phyloP scores from a whole-genome alignment of 768 basidiomycete genomes.

The Termitomyces sp. region DNA sequence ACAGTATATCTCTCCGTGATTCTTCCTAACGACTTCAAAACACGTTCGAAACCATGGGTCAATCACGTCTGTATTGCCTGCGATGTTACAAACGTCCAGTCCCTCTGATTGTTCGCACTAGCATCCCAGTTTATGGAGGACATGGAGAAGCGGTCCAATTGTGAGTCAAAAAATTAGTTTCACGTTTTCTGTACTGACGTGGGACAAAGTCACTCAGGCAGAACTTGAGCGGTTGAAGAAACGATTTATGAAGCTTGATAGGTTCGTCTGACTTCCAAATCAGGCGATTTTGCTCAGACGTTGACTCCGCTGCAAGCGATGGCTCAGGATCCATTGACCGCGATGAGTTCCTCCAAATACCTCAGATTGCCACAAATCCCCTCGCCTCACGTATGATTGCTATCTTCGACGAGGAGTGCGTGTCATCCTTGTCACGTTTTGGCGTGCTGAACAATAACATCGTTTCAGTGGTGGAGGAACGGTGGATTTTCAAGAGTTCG shows the following conservation, averaged over 20 bases:
- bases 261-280: constrained; percentile 32
- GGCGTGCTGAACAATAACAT: not conserved
- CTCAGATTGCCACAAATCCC: constrained; percentile 97
- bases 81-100: not conserved
- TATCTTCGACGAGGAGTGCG: constrained; percentile 98
- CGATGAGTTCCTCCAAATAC: constrained; percentile 98
- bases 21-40: not conserved
- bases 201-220: constrained; percentile 74
- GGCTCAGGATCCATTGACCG: constrained; percentile 97
- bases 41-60: constrained; percentile 46
- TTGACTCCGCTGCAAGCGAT: constrained; percentile 48
- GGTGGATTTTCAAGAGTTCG: constrained; percentile 99
- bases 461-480: constrained; percentile 85
- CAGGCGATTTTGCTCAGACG: not conserved
- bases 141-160: constrained; percentile 96
- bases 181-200: constrained; percentile 2
- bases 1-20: not conserved
- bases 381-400: constrained; percentile 97
- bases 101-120: constrained; percentile 22
- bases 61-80: constrained; percentile 58
- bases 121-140: constrained; percentile 97
- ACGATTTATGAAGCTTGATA: constrained; percentile 99
- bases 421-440: constrained; percentile 15
- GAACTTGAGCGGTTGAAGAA: constrained; percentile 97
- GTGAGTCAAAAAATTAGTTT: constrained; percentile 44